These are phyloP conservation scores for Cercospora sp. DNA, from an alignment of 2,329 filamentous ascomycete species.

Conservation along the genomic window DNA sequence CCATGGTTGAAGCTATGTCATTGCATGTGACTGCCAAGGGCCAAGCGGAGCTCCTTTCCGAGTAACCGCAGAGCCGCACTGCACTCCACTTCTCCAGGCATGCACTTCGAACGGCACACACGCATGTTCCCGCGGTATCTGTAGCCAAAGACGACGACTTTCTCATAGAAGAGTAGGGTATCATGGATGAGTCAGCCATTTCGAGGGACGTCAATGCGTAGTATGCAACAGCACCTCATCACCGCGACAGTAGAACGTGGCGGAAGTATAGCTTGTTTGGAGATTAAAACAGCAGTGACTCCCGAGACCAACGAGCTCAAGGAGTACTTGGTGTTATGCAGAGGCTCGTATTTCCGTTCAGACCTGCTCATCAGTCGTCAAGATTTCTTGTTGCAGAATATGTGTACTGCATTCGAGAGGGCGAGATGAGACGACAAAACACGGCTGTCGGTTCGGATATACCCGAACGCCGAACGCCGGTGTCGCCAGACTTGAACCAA, in stretches of 20 bases:
- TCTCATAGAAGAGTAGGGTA: background rate
- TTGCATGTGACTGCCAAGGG: background rate
- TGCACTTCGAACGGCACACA: background rate
- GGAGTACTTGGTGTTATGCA: no score
- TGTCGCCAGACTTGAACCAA: background rate
- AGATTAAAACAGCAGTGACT: no score
- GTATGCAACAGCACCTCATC: no score
- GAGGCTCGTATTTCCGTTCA: no score
- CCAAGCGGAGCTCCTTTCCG: background rate
- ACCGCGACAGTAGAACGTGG: no score
- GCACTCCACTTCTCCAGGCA: background rate
- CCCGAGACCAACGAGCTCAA: no score
- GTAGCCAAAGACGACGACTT: background rate
- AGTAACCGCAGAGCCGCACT: background rate
- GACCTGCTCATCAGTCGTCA: background rate
- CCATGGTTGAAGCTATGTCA: constrained; percentile 1
- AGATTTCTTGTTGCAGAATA: background rate
- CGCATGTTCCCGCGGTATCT: background rate
- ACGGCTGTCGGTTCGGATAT: background rate
- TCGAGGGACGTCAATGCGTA: no score
- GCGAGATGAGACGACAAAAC: background rate
- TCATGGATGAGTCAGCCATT: no score
- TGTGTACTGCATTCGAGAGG: background rate
- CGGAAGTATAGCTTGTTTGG: no score
- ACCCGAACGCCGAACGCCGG: background rate